Conservation (phyloP, 495 filamentous ascomycete genomes). For the Apiosordaria backusii region DNA sequence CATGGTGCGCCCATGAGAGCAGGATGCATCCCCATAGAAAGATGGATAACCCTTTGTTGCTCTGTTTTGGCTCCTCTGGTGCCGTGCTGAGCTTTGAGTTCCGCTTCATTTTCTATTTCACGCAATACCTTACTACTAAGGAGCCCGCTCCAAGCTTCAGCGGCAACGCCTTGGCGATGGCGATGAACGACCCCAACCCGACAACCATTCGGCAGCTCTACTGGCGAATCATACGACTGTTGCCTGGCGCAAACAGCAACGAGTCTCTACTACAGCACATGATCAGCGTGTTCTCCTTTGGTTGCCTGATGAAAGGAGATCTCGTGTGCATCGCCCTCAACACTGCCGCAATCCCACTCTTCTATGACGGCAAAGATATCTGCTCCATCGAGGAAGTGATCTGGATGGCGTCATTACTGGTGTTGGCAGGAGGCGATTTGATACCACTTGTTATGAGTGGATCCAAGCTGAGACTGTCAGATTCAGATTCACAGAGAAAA, state of each 20-base stretch:
- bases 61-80: conserved; percentile 21
- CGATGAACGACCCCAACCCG: conserved; percentile 11
- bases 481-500: not conserved
- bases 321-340: conserved; percentile 28
- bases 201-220: conserved; percentile 14
- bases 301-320: conserved; percentile 23
- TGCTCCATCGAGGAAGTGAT: conserved; percentile 17
- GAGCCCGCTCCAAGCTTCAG: not conserved
- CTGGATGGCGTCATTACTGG: conserved; percentile 21
- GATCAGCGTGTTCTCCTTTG: conserved; percentile 17
- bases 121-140: not conserved
- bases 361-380: conserved; percentile 14
- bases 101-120: conserved; percentile 22
- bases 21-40: conserved; percentile 15
- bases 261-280: conserved; percentile 24
- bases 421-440: conserved; percentile 20
- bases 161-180: not conserved
- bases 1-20: conserved; percentile 30
- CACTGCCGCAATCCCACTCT: conserved; percentile 23
- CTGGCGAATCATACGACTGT: conserved; percentile 17
- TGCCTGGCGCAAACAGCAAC: not conserved
- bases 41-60: conserved; percentile 25
- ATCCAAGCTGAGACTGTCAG: conserved; percentile 4
- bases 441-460: conserved; percentile 16
- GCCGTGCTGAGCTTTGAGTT: conserved; percentile 25